Evolutionary conservation across 2,329 filamentous ascomycete species (phyloP), one percentile per base, ranked within the genome.

Genomic region (Penicillium hordei): DNA sequence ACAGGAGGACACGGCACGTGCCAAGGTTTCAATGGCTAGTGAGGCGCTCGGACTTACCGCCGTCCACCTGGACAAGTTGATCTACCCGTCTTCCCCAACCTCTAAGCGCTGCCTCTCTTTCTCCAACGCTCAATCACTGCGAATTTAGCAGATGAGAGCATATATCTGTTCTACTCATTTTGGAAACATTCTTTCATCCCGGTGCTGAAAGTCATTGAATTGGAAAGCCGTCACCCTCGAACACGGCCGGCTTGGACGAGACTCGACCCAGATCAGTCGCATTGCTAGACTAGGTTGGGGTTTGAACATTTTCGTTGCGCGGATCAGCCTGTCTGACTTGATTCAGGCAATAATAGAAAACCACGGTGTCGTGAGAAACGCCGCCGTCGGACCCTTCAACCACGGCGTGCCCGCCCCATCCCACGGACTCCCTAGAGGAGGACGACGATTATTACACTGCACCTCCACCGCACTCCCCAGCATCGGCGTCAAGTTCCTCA

Each of bases 401-500:
- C 73, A 77, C 73, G 77, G 78, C 76, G 77, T 73, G 72, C 73
- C 72, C 74, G 69, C 70, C 62, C 62, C 62, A 67, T 62, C 65
- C 68, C 64, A 68, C 68, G 62, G 65, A 73, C 70, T 72, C 71
- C 70, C 69, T 63, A 69, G 71, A 67, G 72, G 76, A 79, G 70
- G 74, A 70, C 60, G 62, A 73, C 68, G 68, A 72, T 60, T 72
- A 70, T 60, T 75, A 74, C 69, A 74, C 69, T 50, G 70, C 70
- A 54, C 75, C 74, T 60, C 76, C 76, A 54, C 68, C 69, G 49
- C 75, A 74, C 66, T 72, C 71, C 25, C 75, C 72, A 38, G 72
- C 73, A 65, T 78, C 79, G 61, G 75, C 79, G 42, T 78, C 81
- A 48, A 74, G 73, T 72, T 76, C 79, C 71, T 79, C 83, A 62